A percentile compares a stretch with the other conserved stretches of the same genome.
Conservation (phyloP, 1,284 basidiomycete species). For the Rhodotorula sp. region DNA sequence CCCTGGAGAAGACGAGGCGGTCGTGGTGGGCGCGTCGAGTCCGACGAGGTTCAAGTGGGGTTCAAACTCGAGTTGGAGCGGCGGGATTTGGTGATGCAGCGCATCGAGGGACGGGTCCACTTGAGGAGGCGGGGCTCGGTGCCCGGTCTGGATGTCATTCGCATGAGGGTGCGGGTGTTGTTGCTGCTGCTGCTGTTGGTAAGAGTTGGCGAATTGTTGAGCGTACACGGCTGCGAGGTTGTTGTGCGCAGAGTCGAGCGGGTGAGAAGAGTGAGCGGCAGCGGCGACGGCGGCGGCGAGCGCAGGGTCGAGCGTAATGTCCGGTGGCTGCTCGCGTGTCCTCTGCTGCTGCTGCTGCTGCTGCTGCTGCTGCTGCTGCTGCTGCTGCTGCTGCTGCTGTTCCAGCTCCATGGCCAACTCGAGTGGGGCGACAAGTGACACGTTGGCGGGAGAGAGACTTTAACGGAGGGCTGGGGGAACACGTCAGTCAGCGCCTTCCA, state of each 20-base stretch:
- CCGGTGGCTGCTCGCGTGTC: neutral
- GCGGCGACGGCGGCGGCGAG: conserved; percentile 3
- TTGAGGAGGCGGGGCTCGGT: neutral
- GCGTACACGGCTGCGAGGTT: neutral
- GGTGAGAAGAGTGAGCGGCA: neutral
- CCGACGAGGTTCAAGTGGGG: neutral
- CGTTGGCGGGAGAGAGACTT: too few species aligned
- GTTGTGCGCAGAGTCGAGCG: neutral
- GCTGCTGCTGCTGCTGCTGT: neutral
- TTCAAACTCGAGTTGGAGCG: neutral
- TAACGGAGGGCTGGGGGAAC: too few species aligned
- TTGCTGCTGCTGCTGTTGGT: neutral
- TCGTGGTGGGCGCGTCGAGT: neutral
- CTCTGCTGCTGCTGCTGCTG: neutral
- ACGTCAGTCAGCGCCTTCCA: too few species aligned
- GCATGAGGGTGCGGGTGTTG: neutral
- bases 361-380: neutral
- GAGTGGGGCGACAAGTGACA: neutral
- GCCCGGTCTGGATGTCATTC: neutral
- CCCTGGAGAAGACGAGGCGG: neutral
- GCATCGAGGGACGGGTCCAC: too few species aligned
- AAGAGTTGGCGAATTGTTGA: neutral
- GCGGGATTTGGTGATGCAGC: too few species aligned
- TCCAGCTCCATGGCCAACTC: neutral
- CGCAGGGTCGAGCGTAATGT: conserved; percentile 4